Base-by-base conservation (phyloP, 2,329 filamentous ascomycete species). In the Apiospora sp. region DNA sequence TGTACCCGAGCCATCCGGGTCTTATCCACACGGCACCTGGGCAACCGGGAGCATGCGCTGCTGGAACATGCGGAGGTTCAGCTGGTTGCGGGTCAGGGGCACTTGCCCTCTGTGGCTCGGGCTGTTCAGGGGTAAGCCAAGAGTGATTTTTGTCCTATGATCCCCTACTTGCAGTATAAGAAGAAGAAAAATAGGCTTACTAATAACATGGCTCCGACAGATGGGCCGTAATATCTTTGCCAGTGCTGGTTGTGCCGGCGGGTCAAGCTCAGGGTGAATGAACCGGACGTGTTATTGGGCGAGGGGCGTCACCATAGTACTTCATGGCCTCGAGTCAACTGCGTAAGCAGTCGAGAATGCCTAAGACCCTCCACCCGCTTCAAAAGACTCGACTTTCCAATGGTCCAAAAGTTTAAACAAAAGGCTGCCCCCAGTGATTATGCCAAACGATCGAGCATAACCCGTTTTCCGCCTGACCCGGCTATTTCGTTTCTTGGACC, bases 61-160 rank as follows among this genome's bases (percentile, higher is more conserved):
- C 54, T n/a, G 71, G 71, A 30, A 72, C 71, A 14, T 72, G 71
- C 30, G 71, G 71, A 7, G 71, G 71, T 43, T 37, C 27, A n/a
- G 48, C 51, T 10, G 67, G 71, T 19, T 72, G 68, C 27, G 71
- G 68, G n/a, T 71, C 69, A 54, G 48, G 68, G 19, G 68, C 68
- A 41, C 37, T 70, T 27, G 68, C 68, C 4, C 37, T 58, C 30
- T 70, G 68, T 24, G 68, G 68, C 14, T 22, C 68, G 4, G 68
- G 68, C 2, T 70, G 68, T 44, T 58, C 46, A n/a, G 68, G 68
- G 48, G 68, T 70, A 51, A 70, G 68, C 14, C 30, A n/a, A 64
- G 8, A 41, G 10, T 14, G 13, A 41, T 19, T 22, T 22, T 14
- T 7, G 19, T 41, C 19, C 58, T 37, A n/a, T n/a, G 3, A 4